Conservation (phyloP, 768 basidiomycete species). For the Tulasnella sp. region DNA sequence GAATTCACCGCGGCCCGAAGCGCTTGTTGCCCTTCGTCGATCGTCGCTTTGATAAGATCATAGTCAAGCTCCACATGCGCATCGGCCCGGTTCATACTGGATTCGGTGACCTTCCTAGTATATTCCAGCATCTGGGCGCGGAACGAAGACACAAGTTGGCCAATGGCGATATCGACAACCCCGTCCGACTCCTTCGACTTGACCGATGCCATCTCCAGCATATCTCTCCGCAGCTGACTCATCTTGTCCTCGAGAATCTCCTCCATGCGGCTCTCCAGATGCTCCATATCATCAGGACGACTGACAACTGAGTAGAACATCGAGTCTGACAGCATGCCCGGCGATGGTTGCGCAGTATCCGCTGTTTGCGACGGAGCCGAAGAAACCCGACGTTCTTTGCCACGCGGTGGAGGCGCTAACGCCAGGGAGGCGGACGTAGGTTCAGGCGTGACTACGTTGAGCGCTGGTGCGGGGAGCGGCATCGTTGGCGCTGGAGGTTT, state of each 20-base stretch:
- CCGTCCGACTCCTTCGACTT: conserved; percentile 6
- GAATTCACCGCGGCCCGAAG: conserved; percentile 45
- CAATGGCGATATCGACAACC: conserved; percentile 1
- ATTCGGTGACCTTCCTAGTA: conserved; percentile 9
- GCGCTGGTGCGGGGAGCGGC: background rate
- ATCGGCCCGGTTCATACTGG: conserved; percentile 30
- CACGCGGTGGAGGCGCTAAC: conserved; percentile 6
- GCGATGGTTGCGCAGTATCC: conserved; percentile 27
- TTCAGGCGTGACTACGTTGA: background rate
- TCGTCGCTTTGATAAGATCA: conserved; percentile 56
- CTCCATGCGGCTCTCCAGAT: conserved; percentile 42
- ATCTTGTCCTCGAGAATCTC: conserved; percentile 63
- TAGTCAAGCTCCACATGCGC: conserved; percentile 71
- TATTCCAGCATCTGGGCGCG: conserved; percentile 16
- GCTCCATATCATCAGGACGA: conserved; percentile 38
- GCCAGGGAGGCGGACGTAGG: background rate
- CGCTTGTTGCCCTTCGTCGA: conserved; percentile 58
- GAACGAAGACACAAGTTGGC: conserved; percentile 15
- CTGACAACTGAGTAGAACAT: conserved; percentile 36
- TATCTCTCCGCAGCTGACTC: conserved; percentile 25
- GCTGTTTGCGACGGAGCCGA: background rate
- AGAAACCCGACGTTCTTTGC: conserved; percentile 6
- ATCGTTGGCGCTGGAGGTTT: background rate
- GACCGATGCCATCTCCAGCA: background rate
- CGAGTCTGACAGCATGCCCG: conserved; percentile 38